Conservation (phyloP, 2,329 filamentous ascomycete species). For the Fusarium abutilonis region DNA sequence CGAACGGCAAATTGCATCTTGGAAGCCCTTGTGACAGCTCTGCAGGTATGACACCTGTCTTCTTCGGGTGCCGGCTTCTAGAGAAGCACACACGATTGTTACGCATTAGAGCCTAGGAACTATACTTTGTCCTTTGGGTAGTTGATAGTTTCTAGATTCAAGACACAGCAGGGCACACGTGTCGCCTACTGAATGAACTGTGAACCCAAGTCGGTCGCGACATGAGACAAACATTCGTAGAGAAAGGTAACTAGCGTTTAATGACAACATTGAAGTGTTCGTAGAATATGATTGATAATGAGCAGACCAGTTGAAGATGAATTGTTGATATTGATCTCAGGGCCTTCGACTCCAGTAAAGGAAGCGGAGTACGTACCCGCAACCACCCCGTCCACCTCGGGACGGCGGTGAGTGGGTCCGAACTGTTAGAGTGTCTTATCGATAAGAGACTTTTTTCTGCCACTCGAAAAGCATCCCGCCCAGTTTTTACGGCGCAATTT, state of each 20-base stretch:
- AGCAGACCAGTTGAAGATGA: neutral
- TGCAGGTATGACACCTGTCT: slow-evolving; percentile 27
- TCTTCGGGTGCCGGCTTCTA: neutral
- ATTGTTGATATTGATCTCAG: neutral
- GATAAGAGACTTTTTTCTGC: slow-evolving; percentile 48
- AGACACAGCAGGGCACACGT: slow-evolving; percentile 36
- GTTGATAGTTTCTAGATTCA: slow-evolving; percentile 18
- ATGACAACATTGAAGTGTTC: neutral
- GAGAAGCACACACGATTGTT: slow-evolving; percentile 17
- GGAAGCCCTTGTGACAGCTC: slow-evolving; percentile 19
- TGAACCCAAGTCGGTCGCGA: slow-evolving; percentile 20
- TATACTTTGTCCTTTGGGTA: neutral
- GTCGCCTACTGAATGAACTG: slow-evolving; percentile 31
- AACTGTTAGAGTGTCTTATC: slow-evolving; percentile 41
- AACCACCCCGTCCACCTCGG: neutral
- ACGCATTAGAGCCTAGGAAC: slow-evolving; percentile 17
- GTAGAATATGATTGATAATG: neutral
- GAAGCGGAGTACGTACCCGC: slow-evolving; percentile 22
- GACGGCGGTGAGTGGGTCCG: slow-evolving; percentile 20
- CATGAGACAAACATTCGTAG: neutral
- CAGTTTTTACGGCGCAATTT: slow-evolving; percentile 33
- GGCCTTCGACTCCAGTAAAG: slow-evolving; percentile 5
- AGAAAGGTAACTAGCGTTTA: neutral
- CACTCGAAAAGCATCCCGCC: slow-evolving; percentile 37
- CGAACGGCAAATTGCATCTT: slow-evolving; percentile 25